Evolutionary conservation across 768 basidiomycete genomes (phyloP).

Genomic region (Amanita pallidorosea): DNA sequence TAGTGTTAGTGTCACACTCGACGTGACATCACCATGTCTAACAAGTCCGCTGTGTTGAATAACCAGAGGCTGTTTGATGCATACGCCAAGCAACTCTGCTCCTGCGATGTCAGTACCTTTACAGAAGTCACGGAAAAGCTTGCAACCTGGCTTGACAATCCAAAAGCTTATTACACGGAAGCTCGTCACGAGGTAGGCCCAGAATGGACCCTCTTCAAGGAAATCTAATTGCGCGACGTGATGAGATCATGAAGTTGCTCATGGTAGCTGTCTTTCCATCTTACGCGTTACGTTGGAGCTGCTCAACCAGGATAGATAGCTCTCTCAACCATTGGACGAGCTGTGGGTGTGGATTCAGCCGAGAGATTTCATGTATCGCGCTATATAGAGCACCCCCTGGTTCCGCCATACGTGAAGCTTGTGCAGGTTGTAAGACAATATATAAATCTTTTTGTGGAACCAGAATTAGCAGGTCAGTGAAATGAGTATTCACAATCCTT

Average conservation of each 20-base stretch:
- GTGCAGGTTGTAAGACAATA: slow-evolving; percentile 20
- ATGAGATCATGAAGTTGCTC: slow-evolving; percentile 39
- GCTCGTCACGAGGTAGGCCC: slow-evolving; percentile 36
- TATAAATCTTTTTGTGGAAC: slow-evolving; percentile 22
- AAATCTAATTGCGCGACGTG: background rate
- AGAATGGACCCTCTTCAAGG: background rate
- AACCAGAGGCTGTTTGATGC: slow-evolving; percentile 30
- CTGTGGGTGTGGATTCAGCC: slow-evolving; percentile 13
- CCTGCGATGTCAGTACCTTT: slow-evolving; percentile 17
- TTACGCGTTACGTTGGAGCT: background rate
- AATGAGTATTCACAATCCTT: background rate
- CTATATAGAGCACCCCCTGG: slow-evolving; percentile 21
- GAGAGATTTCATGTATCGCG: slow-evolving; percentile 19
- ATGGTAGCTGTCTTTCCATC: slow-evolving; percentile 20
- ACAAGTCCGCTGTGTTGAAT: slow-evolving; percentile 5
- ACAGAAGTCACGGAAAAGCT: slow-evolving; percentile 23
- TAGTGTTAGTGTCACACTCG: slow-evolving; percentile 12
- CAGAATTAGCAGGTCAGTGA: slow-evolving; percentile 19
- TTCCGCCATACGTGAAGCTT: slow-evolving; percentile 22
- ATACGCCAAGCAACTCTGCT: slow-evolving; percentile 22
- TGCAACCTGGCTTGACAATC: slow-evolving; percentile 30
- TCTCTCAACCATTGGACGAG: slow-evolving; percentile 22
- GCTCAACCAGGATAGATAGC: slow-evolving; percentile 21
- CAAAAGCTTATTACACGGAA: slow-evolving; percentile 39
- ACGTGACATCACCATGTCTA: background rate